These are phyloP conservation scores for Cucumis melo DNA, from an alignment of 306 rosid species.

Conservation along the genomic window DNA sequence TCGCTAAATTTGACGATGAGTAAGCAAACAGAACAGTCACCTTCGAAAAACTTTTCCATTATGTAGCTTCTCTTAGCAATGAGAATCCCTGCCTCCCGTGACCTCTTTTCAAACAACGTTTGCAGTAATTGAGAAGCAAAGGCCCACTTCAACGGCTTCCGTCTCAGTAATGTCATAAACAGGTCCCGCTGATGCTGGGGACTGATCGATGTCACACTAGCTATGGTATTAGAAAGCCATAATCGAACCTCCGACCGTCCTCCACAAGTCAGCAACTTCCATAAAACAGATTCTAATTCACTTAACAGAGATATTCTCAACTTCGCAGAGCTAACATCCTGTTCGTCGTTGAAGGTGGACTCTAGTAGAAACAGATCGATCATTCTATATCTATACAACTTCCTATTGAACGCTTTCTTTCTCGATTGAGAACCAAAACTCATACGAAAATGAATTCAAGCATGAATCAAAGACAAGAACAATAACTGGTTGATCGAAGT, in stretches of 20 bases:
- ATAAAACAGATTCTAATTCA: slow-evolving; percentile 44
- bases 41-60: slow-evolving; percentile 46
- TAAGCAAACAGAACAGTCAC: slow-evolving; percentile 13
- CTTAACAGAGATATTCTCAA: slow-evolving; percentile 41
- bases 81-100: slow-evolving; percentile 41
- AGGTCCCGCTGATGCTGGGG: slow-evolving; percentile 33
- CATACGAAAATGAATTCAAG: background rate
- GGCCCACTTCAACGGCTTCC: slow-evolving; percentile 19
- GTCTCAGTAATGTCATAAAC: slow-evolving; percentile 34
- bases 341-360: slow-evolving; percentile 27
- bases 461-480: background rate
- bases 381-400: slow-evolving; percentile 17
- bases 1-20: background rate
- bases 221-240: slow-evolving; percentile 66
- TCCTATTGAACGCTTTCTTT: background rate
- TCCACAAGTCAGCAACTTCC: slow-evolving; percentile 35
- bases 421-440: background rate
- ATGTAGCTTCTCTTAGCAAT: slow-evolving; percentile 33
- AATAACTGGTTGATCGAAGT: background rate
- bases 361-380: slow-evolving; percentile 42
- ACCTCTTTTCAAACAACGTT: slow-evolving; percentile 46
- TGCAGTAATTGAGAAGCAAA: slow-evolving; percentile 62
- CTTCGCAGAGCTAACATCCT: slow-evolving; percentile 17
- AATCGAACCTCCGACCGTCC: slow-evolving; percentile 63
- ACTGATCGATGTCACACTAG: slow-evolving; percentile 30